Conservation (phyloP, 2,329 filamentous ascomycete genomes). For the Monosporascus sp. region DNA sequence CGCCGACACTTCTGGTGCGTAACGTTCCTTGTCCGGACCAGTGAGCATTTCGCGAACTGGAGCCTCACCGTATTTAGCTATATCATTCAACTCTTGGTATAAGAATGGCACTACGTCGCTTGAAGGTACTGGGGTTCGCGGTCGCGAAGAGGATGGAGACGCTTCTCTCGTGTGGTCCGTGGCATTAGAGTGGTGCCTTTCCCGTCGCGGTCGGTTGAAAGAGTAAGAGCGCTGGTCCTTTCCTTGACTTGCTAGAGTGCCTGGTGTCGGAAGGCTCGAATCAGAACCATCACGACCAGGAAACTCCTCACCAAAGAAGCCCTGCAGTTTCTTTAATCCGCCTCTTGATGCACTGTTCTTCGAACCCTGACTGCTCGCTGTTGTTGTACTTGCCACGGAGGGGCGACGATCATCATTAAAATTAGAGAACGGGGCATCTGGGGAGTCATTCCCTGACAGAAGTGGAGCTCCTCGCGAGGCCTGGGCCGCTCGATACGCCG, state of each 20-base stretch:
- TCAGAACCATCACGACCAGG: slow-evolving; percentile 70
- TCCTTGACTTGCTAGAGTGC: slow-evolving; percentile 42
- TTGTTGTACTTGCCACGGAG: slow-evolving; percentile 83
- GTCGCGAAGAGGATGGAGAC: slow-evolving; percentile 71
- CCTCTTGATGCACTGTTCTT: slow-evolving; percentile 65
- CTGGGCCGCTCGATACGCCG: slow-evolving; percentile 56
- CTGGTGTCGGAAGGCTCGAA: slow-evolving; percentile 48
- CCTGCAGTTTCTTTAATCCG: slow-evolving; percentile 77
- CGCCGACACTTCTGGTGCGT: slow-evolving; percentile 43
- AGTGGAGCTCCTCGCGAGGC: slow-evolving; percentile 12
- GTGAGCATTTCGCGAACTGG: slow-evolving; percentile 67
- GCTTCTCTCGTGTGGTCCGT: slow-evolving; percentile 67
- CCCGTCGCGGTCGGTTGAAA: slow-evolving; percentile 58
- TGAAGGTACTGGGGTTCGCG: slow-evolving; percentile 78
- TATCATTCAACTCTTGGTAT: slow-evolving; percentile 81
- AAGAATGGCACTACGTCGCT: slow-evolving; percentile 97
- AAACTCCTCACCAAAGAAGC: slow-evolving; percentile 90
- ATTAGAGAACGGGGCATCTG: slow-evolving; percentile 46
- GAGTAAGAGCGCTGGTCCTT: slow-evolving; percentile 61
- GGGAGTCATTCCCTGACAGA: slow-evolving; percentile 49
- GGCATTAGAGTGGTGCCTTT: slow-evolving; percentile 75
- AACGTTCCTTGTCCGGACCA: slow-evolving; percentile 65
- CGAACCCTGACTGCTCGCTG: slow-evolving; percentile 78
- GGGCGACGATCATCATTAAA: slow-evolving; percentile 73
- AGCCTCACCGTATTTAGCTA: slow-evolving; percentile 71